Base-by-base conservation (phyloP, 2,329 filamentous ascomycete species). In the Ascomycota sp. region DNA sequence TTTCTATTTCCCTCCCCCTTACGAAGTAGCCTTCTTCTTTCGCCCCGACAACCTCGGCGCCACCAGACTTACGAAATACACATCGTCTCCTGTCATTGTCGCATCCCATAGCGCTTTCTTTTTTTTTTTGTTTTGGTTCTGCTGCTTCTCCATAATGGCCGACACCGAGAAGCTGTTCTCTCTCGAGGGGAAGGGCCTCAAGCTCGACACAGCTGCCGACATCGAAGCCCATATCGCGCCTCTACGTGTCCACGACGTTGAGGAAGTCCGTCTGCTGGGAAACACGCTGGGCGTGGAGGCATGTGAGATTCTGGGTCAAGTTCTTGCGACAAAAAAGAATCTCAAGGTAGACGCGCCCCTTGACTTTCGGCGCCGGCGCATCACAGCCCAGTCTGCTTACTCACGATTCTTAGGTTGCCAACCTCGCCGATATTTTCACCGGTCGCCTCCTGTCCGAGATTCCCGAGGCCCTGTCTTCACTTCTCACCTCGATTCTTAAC, bases 401-500 rank as follows among this genome's bases (percentile, higher is more conserved):
- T 37, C 16, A 37, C 33, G 9, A 11, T 13, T 13, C n/a, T 24
- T 16, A 75, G 72, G 62, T 75, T 48, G 84, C 80, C 49, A 92
- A 93, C 58, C 66, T 98, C 37, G 84, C 84, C 54, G 89, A 98
- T 55, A 92, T 98, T 62, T 98, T 95, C 62, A 98, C 89, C 38
- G 81, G 80, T 26, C 81, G 89, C 43, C 71, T 95, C 31, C 72
- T 95, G 40, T 78, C 74, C 54, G 89, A 98, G 54, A 98, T 98
- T 41, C 89, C 89, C 32, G 76, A 77, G 41, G 86, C 89, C 7
- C 71, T 98, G 35, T 79, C 78, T 31, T 74, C 71, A 37, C 73
- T 98, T 32, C 73, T 98, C 35, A 83, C 75, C 29, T 76, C 86
- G 4, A 73, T 95, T 30, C 72, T 93, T 37, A 77, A 83, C 48